These are phyloP conservation scores for Striga hermonthica DNA, from an alignment of 305 asterid species.

Conservation along the genomic window DNA sequence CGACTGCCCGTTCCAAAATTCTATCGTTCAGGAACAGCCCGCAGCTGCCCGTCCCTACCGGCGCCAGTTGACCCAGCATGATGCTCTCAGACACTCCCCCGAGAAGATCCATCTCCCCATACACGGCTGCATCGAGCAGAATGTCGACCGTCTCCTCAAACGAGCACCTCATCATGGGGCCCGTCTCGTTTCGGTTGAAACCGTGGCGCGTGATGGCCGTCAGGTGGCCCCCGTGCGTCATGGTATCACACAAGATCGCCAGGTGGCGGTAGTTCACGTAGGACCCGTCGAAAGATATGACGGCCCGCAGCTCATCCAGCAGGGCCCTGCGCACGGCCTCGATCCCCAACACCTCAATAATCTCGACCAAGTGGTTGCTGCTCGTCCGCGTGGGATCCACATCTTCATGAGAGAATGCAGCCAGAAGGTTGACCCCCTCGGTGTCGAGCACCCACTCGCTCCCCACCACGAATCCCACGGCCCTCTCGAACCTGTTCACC, in stretches of 20 bases:
- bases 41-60: constrained; percentile 93
- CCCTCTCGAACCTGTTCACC: constrained; percentile 81
- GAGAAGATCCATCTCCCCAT: constrained; percentile 75
- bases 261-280: constrained; percentile 91
- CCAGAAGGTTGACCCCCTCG: constrained; percentile 91
- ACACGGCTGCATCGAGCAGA: constrained; percentile 97
- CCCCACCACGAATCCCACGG: constrained; percentile 66
- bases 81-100: constrained; percentile 97
- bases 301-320: constrained; percentile 91
- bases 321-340: constrained; percentile 93
- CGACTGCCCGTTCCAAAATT: constrained; percentile 85
- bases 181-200: constrained; percentile 89
- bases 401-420: constrained; percentile 87
- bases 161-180: constrained; percentile 98
- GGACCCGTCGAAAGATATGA: constrained; percentile 95
- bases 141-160: constrained; percentile 97
- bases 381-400: constrained; percentile 88
- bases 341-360: constrained; percentile 94
- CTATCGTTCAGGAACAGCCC: constrained; percentile 73
- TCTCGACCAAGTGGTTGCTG: constrained; percentile 93
- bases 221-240: constrained; percentile 98
- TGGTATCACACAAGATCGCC: constrained; percentile 94
- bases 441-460: constrained; percentile 97
- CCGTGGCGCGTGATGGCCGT: constrained; percentile 99
- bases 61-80: constrained; percentile 98